These are phyloP conservation scores for Rhizoclosmatium globosum DNA, from an alignment of 192 early-diverging fungal species.

Conservation along the genomic window DNA sequence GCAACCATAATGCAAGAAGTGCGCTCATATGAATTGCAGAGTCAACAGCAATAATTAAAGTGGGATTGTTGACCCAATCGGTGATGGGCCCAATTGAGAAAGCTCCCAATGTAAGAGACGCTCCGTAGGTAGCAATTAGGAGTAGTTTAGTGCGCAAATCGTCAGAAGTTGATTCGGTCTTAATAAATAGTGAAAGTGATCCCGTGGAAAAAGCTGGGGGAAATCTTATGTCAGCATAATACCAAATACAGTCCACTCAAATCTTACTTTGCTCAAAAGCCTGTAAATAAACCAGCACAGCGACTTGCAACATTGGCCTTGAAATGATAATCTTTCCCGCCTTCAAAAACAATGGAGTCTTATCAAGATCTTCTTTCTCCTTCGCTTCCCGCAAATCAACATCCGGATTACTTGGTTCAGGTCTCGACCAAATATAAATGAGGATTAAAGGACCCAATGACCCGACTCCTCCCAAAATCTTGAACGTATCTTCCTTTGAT, in stretches of 20 bases:
- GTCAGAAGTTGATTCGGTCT: not conserved
- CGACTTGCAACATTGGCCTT: conserved; percentile 24
- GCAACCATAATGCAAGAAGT: conserved; percentile 21
- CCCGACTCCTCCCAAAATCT: conserved; percentile 27
- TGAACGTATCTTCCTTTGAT: conserved; percentile 24
- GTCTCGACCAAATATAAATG: conserved; percentile 20
- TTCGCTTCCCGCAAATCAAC: not conserved
- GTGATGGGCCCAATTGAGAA: conserved; percentile 36
- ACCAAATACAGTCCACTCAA: not conserved
- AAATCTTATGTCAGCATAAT: not conserved
- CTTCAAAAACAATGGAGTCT: conserved; percentile 25
- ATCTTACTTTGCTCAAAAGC: conserved; percentile 31
- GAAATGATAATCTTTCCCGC: conserved; percentile 11
- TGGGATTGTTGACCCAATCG: conserved; percentile 22
- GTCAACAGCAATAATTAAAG: conserved; percentile 18
- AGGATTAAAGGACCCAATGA: conserved; percentile 32
- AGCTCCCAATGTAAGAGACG: not conserved
- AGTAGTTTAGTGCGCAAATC: conserved; percentile 25
- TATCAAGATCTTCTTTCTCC: not conserved
- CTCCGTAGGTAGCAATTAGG: conserved; percentile 17
- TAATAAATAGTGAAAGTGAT: conserved; percentile 29
- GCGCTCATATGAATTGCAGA: conserved; percentile 1
- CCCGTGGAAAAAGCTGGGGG: conserved; percentile 29
- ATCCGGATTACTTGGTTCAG: conserved; percentile 18
- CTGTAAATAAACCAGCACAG: conserved; percentile 17